Evolutionary conservation across 371 early-diverging fungal genomes (phyloP).

Genomic region (Lichtheimia ramosa): DNA sequence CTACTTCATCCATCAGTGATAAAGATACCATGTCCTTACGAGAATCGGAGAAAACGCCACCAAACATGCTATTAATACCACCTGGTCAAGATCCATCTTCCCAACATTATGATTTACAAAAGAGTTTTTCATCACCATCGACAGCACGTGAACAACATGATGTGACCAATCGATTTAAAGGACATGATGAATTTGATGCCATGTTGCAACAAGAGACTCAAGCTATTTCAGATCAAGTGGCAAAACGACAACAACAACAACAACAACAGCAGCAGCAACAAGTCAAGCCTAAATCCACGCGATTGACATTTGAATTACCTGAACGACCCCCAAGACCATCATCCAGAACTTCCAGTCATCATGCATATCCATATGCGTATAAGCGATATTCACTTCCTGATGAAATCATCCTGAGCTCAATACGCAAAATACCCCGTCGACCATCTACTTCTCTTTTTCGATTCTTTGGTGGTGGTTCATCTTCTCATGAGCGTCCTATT

Average conservation of each 20-base stretch:
- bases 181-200: not conserved
- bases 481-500: not conserved
- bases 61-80: not conserved
- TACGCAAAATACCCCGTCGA: constrained; percentile 2
- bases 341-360: not conserved
- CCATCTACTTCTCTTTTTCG: not conserved
- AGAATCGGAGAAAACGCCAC: no score
- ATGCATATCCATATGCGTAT: constrained; percentile 1
- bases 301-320: constrained; percentile 30
- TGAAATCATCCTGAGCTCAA: constrained; percentile 5
- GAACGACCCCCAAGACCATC: constrained; percentile 7
- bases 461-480: not conserved
- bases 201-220: not conserved
- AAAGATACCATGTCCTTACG: not conserved
- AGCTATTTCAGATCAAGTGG: not conserved
- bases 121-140: constrained; percentile 1
- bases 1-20: not conserved
- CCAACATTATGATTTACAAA: not conserved
- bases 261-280: not conserved
- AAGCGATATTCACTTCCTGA: constrained; percentile 16
- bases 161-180: not conserved
- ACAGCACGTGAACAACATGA: not conserved
- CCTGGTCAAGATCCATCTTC: not conserved
- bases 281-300: constrained; percentile 5
- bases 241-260: not conserved